Conservation (phyloP, 192 early-diverging fungal genomes). For the Backusella sp. region DNA sequence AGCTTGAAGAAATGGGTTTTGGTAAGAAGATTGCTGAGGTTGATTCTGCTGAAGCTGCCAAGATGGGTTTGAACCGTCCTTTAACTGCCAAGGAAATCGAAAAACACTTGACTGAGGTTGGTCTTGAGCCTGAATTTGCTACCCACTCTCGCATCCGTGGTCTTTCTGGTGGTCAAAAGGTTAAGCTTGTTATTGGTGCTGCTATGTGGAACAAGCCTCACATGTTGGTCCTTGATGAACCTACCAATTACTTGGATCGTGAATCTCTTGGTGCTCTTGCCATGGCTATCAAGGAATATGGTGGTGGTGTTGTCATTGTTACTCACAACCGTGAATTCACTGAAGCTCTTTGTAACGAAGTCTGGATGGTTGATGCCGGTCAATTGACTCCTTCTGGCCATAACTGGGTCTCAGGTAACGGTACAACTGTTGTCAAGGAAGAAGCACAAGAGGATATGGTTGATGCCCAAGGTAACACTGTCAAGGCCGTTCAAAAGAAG, state of each 20-base stretch:
- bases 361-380: constrained; percentile 74
- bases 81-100: constrained; percentile 68
- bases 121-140: constrained; percentile 75
- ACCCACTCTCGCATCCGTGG: constrained; percentile 67
- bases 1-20: constrained; percentile 71
- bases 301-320: constrained; percentile 83
- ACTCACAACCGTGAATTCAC: constrained; percentile 86
- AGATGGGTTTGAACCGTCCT: constrained; percentile 70
- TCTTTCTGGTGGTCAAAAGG: constrained; percentile 82
- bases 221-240: constrained; percentile 90
- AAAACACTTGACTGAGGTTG: constrained; percentile 77
- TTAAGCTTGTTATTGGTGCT: constrained; percentile 82
- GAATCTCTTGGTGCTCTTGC: constrained; percentile 67
- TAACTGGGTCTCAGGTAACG: constrained; percentile 55
- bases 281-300: constrained; percentile 71
- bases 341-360: constrained; percentile 67
- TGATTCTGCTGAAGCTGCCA: constrained; percentile 69
- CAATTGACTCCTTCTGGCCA: constrained; percentile 46
- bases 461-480: constrained; percentile 77
- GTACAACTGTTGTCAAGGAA: constrained; percentile 45
- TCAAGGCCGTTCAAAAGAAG: constrained; percentile 66
- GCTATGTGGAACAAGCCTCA: constrained; percentile 89
- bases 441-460: constrained; percentile 49
- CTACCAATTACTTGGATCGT: constrained; percentile 73
- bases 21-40: constrained; percentile 74